Evolutionary conservation across 2,329 filamentous ascomycete species (phyloP).

Genomic region (Ophiostoma montium): DNA sequence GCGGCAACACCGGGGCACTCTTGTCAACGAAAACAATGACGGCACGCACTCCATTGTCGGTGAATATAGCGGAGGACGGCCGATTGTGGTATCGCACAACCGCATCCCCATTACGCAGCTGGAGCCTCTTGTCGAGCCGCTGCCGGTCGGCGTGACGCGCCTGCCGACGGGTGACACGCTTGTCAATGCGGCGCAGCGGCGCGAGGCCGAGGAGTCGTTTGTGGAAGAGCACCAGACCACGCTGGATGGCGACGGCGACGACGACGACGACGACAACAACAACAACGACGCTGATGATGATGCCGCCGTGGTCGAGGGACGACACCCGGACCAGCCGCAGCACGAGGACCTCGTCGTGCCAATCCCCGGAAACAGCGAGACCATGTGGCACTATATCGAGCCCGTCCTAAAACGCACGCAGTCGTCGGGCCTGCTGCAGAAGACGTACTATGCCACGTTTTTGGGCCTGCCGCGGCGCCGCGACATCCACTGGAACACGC

Average conservation of each 20-base stretch:
- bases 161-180: neutral
- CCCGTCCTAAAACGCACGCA: constrained; percentile 13
- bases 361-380: neutral
- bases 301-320: too few species aligned
- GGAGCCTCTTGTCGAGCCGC: neutral
- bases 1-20: neutral
- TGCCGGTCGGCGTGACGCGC: neutral
- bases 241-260: too few species aligned
- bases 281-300: too few species aligned
- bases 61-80: constrained; percentile 1
- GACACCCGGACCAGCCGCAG: neutral
- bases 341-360: neutral
- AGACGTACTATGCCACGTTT: constrained; percentile 15
- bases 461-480: constrained; percentile 17
- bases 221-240: neutral
- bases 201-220: neutral
- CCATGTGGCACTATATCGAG: constrained; percentile 18
- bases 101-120: constrained; percentile 10
- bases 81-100: constrained; percentile 15
- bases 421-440: constrained; percentile 3
- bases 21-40: neutral
- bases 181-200: too few species aligned
- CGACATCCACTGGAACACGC: constrained; percentile 18
- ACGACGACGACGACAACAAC: too few species aligned
- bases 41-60: constrained; percentile 18